A percentile compares a stretch with the other conserved stretches of the same genome.
Conservation (phyloP, 495 filamentous ascomycete genomes). For the Penicillium diatomitis region DNA sequence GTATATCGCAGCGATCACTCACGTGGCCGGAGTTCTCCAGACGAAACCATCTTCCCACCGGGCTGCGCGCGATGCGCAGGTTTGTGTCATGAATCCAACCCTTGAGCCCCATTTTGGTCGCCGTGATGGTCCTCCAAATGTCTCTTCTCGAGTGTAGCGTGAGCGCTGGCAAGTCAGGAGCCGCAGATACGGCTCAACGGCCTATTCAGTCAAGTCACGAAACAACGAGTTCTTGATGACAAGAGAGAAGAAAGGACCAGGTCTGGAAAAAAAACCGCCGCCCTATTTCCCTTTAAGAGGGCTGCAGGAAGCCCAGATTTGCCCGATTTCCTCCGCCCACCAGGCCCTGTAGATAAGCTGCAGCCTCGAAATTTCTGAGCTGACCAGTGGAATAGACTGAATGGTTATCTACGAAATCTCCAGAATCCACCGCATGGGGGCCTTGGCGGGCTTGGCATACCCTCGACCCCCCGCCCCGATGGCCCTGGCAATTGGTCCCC, state of each 20-base stretch:
- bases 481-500: constrained; percentile 5
- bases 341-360: constrained; percentile 13
- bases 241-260: neutral
- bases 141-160: no score
- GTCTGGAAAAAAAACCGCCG: no score
- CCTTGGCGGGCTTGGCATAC: constrained; percentile 19
- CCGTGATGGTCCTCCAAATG: no score
- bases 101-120: constrained; percentile 24
- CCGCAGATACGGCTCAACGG: constrained; percentile 2
- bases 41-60: constrained; percentile 63
- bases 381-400: neutral
- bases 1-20: constrained; percentile 18
- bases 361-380: constrained; percentile 10
- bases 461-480: no score
- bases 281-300: neutral
- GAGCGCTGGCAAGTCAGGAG: neutral
- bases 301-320: constrained; percentile 3
- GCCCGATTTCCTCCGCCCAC: constrained; percentile 13
- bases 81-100: constrained; percentile 46
- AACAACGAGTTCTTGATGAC: neutral
- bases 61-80: constrained; percentile 42
- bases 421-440: neutral
- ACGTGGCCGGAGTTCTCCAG: constrained; percentile 69
- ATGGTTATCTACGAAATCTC: constrained; percentile 6
- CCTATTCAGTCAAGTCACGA: neutral